Percentiles rank a stretch among this genome's conserved stretches.
Evolutionary conservation across 352 stramenopile genomes (phyloP).

Genomic region (Phytopythium vexans): DNA sequence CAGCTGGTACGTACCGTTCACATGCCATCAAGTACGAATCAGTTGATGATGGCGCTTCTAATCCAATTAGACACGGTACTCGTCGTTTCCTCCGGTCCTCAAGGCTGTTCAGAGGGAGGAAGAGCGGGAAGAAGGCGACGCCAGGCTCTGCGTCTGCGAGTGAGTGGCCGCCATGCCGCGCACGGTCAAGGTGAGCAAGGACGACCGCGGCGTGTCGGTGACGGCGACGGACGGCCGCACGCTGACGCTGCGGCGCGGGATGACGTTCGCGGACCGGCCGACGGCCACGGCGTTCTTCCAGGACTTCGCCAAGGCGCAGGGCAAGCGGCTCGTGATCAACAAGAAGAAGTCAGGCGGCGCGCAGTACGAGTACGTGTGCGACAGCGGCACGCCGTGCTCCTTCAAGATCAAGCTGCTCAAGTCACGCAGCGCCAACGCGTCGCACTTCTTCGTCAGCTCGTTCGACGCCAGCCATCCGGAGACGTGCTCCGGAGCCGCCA

Average conservation of each 20-base stretch:
- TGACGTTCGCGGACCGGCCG: conserved; percentile 24
- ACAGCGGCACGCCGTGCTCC: conserved; percentile 17
- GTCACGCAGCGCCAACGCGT: conserved; percentile 27
- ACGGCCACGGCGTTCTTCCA: conserved; percentile 30
- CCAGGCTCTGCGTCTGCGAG: neutral
- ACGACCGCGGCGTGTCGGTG: conserved; percentile 28
- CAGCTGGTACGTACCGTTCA: too few relatives aligned
- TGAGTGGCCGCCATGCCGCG: conserved; percentile 14
- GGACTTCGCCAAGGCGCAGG: conserved; percentile 36
- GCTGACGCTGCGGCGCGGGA: conserved; percentile 23
- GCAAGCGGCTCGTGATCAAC: conserved; percentile 35
- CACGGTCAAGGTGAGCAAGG: conserved; percentile 23
- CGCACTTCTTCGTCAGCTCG: conserved; percentile 36
- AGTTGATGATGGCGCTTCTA: too few relatives aligned
- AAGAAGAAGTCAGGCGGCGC: conserved; percentile 33
- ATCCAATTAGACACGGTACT: too few relatives aligned
- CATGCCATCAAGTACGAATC: too few relatives aligned
- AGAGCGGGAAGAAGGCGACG: neutral
- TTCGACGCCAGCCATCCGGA: conserved; percentile 17
- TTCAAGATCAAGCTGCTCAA: conserved; percentile 38
- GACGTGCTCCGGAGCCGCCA: conserved; percentile 20
- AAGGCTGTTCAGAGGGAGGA: too few relatives aligned
- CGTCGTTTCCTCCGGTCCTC: too few relatives aligned
- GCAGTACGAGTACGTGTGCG: conserved; percentile 35
- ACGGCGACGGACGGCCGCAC: conserved; percentile 11